Base-by-base conservation (phyloP, 1,284 basidiomycete species). In the Apiotrichum gamsii region DNA sequence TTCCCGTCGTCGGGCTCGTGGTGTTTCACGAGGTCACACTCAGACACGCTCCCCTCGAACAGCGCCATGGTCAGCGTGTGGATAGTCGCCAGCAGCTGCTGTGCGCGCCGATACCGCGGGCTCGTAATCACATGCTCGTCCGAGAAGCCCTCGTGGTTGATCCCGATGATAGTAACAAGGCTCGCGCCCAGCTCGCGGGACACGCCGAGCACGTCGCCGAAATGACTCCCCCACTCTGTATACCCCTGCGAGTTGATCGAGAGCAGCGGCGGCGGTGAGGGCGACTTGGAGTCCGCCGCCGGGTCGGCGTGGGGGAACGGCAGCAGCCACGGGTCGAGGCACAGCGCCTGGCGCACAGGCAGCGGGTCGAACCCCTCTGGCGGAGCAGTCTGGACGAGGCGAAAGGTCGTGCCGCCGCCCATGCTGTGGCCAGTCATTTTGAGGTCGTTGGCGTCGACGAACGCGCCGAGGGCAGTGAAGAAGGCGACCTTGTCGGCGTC, bases 291-390 rank as follows among this genome's bases (percentile, higher is more conserved):
- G 8, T 6, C 39, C 35, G 8, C 51, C 28, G 18, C 39, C 14
- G 9, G 3, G 15, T 40, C 39, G 11, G 25, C 41, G 30, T 24
- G 45, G 2, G 29, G 18, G 79, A 79, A 25, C 15, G 86, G 84
- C 46, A 87, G 84, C 15, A 87, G 67, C 86, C 86, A 88, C 31
- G 85, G 85, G 65, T 88, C 86, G 11, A 86, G 75, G 18, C 29
- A 14, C 11, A 76, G 78, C 28, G 38, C 38, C 44, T 78, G 77
- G 8, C 73, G 71, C 33, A 82, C 64, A 0, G 81, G 81, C 43
- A 87, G 74, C 2, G 64, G 5, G 65, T 67, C 4, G 65, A 45
- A 4, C 68, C 67, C 30, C 54, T 48, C 38, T 13, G 43, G 53
- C n/a, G 39, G 39, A 14, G 39, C 39, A 15, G 51, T 39, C 30